Conservation (phyloP, 345 rosid species). For the Lumnitzera littorea region DNA sequence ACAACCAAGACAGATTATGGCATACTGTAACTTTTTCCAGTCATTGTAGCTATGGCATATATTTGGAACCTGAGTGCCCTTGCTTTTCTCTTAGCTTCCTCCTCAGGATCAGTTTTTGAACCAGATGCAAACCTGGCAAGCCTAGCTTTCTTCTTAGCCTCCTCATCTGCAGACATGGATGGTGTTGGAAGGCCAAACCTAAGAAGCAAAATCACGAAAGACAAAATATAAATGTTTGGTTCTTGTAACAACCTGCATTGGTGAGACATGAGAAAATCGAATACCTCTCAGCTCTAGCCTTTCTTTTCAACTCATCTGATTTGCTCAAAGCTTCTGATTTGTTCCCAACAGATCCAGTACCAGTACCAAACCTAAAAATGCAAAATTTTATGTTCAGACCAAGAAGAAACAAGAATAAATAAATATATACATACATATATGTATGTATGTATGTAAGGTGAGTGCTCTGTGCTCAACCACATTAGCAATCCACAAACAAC, state of each 20-base stretch:
- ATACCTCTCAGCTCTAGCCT: constrained; percentile 94
- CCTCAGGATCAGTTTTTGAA: constrained; percentile 44
- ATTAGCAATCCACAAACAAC: not conserved
- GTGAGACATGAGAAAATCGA: not conserved
- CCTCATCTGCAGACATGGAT: constrained; percentile 39
- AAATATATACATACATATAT: too few species aligned
- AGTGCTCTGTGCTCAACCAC: not conserved
- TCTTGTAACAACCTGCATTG: not conserved
- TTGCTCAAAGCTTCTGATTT: constrained; percentile 42
- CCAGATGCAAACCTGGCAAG: constrained; percentile 62
- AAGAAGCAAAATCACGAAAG: constrained; percentile 3
- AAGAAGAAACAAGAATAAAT: not conserved
- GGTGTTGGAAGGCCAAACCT: constrained; percentile 70
- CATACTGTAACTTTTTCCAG: too few species aligned
- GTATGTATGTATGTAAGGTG: too few species aligned
- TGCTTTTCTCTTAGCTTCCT: constrained; percentile 77
- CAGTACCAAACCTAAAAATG: constrained; percentile 40
- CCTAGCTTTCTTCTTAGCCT: constrained; percentile 81
- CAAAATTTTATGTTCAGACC: constrained; percentile 10
- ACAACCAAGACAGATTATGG: too few species aligned
- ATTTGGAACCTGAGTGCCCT: constrained; percentile 59
- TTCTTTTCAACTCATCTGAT: constrained; percentile 78
- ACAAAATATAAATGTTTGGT: not conserved
- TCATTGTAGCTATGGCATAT: too few species aligned
- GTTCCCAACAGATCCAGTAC: constrained; percentile 30